Conservation (phyloP, 805 yeast genomes). For the Saccharomycopsis synnaedendra region DNA sequence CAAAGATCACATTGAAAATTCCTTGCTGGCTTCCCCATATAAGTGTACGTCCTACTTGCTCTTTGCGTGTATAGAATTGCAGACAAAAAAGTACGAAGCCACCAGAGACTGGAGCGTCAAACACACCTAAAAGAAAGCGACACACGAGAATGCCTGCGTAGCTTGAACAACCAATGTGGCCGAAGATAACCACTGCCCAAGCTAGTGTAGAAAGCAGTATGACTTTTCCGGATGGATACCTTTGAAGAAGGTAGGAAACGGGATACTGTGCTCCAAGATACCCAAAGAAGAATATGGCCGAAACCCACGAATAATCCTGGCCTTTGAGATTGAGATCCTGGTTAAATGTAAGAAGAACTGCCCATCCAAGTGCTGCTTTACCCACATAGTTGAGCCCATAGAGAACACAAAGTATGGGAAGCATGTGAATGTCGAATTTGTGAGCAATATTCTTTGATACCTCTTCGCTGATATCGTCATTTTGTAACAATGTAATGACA, state of each 20-base stretch:
- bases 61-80: conserved; percentile 27
- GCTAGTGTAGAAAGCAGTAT: conserved; percentile 17
- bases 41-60: conserved; percentile 25
- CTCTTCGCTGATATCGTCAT: neutral
- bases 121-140: conserved; percentile 29
- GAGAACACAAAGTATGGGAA: neutral
- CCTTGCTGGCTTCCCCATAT: conserved; percentile 14
- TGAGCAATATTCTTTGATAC: neutral
- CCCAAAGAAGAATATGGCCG: conserved; percentile 55
- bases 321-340: too few species aligned
- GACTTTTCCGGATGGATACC: conserved; percentile 38
- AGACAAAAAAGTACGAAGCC: conserved; percentile 20
- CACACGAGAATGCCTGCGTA: conserved; percentile 21
- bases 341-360: too few species aligned
- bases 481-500: neutral
- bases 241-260: conserved; percentile 35
- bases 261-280: conserved; percentile 47
- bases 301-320: conserved; percentile 37
- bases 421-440: neutral
- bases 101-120: conserved; percentile 13
- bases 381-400: neutral
- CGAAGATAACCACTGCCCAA: conserved; percentile 21
- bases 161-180: conserved; percentile 20
- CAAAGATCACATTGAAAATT: conserved; percentile 18
- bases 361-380: neutral